Evolutionary conservation across 83 land plant genomes (phyloP), one percentile per base, ranked within the genome.

Genomic region (Picea engelmannii): DNA sequence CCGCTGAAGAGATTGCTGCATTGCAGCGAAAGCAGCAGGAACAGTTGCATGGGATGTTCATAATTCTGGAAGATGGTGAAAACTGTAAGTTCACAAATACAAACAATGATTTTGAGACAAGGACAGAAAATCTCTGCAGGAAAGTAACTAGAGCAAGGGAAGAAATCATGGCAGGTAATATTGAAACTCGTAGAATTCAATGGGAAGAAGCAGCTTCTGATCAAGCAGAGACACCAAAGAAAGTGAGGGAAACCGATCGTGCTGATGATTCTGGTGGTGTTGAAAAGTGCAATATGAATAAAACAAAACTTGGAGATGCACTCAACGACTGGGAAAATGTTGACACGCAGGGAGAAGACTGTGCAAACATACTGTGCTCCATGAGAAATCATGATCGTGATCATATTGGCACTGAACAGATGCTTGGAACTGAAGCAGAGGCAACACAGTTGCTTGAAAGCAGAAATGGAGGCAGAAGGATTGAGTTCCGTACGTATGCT

Each of bases 1-100:
- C 99, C 35, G 98, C 99, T 62, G 98, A 94, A 87, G 97, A 97
- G 81, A 94, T 97, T 20, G 86, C 92, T 25, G 85, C 77, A 17
- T 75, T 97, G 79, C 94, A 96, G 85, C 89, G 92, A 62, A 94
- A 92, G 89, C 99, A 97, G 82, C 98, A 97, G 84, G 96, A 92
- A 62, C 99, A 95, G 84, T 88, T 97, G 52, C 91, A 91, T 79
- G 86, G 92, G 81, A 97, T 97, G 99, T 89, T 94, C 35, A 88
- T 85, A 75, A 91, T 93, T 64, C 82, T 97, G 44, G 96, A 95
- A 82, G 98, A 95, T 83, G 93, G 93, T 62, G 98, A 97, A 58
- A 85, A 92, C 78, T 88, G 84, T 85, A 91, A 92, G 79, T 79
- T 85, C 75, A 61, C 90, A 16, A 83, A 88, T 40, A 40, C 83